These are phyloP conservation scores for Boletus insuetus DNA, from an alignment of 768 basidiomycete genomes.

Conservation along the genomic window DNA sequence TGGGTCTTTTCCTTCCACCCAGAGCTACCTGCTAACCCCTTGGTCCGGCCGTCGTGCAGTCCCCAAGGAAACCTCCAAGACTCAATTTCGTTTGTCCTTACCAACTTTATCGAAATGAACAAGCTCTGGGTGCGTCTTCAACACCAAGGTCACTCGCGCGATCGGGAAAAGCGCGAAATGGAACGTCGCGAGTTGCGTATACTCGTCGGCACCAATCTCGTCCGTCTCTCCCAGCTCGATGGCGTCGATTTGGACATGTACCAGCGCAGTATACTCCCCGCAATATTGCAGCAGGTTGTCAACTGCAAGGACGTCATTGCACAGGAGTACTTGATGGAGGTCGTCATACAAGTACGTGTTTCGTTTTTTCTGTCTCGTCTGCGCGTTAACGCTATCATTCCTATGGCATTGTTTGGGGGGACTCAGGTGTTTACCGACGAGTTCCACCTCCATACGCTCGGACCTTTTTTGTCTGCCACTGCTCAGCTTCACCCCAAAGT, in stretches of 20 bases:
- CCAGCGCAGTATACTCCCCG: constrained; percentile 79
- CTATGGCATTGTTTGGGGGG: no score
- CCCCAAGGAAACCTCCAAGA: constrained; percentile 90
- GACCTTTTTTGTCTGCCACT: constrained; percentile 92
- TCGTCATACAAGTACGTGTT: constrained; percentile 87
- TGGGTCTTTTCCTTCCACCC: constrained; percentile 35
- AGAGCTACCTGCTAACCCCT: not conserved
- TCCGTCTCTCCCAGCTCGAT: constrained; percentile 91
- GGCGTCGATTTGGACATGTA: constrained; percentile 96
- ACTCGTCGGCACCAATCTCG: constrained; percentile 96
- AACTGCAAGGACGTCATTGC: constrained; percentile 99
- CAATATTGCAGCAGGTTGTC: constrained; percentile 94
- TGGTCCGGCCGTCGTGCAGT: constrained; percentile 36
- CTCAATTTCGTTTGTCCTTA: constrained; percentile 92
- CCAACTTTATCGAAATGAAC: constrained; percentile 99
- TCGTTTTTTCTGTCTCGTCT: not conserved
- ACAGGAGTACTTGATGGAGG: constrained; percentile 99
- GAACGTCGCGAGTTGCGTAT: constrained; percentile 95
- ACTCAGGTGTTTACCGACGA: constrained; percentile 96
- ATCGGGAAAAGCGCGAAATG: constrained; percentile 95
- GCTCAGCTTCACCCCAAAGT: constrained; percentile 97
- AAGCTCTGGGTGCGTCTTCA: constrained; percentile 99
- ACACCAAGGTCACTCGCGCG: constrained; percentile 95
- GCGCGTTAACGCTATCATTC: not conserved
- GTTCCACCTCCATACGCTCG: constrained; percentile 95